Evolutionary conservation across 148 eudicot species (phyloP), one percentile per base, ranked within the genome.

Genomic region (Camellia japonica): DNA sequence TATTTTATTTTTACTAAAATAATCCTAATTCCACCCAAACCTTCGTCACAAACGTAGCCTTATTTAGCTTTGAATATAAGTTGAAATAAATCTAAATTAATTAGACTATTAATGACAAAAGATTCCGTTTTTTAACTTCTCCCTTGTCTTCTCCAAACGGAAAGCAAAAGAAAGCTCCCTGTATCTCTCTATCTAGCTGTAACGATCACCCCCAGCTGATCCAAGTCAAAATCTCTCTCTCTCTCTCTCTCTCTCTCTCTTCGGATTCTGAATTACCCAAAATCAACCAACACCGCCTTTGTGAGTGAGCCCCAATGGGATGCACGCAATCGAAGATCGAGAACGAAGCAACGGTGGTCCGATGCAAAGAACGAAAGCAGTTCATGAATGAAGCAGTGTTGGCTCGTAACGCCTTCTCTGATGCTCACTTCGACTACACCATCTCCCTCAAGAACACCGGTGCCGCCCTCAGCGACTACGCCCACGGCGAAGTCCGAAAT

Each of bases 301-400:
- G 63, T 6, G 1, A 5, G n/a, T 14, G 54, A 74, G 59, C 23
- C 44, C 80, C 58, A 51, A 92, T 93, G 97, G 97, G 97, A 0
- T 92, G 97, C 75, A 81, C 88, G 1, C 93, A 92, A 76, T 93
- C 97, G 14, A 93, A 92, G 88, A 90, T 93, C 93, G 97, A 93
- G 90, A 92, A 92, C 75, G 96, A 93, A 52, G 97, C 92, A 69
- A 88, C 94, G 3, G 94, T 93, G 3, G 23, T 86, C 5, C 78
- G 97, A 61, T 93, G 97, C 88, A 93, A 90, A 79, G 96, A 92
- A 5, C 87, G 96, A 1, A 90, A 87, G 82, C 81, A 18, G 15
- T 81, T 76, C 82, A 92, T 93, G 96, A 90, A 86, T 71, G 80
- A 87, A 3, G 94, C 97, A 62, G 96, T 93, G 13, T 7, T 85